phyloP scores from a whole-genome alignment of 2,329 filamentous ascomycete species.

The Alternaria dauci region DNA sequence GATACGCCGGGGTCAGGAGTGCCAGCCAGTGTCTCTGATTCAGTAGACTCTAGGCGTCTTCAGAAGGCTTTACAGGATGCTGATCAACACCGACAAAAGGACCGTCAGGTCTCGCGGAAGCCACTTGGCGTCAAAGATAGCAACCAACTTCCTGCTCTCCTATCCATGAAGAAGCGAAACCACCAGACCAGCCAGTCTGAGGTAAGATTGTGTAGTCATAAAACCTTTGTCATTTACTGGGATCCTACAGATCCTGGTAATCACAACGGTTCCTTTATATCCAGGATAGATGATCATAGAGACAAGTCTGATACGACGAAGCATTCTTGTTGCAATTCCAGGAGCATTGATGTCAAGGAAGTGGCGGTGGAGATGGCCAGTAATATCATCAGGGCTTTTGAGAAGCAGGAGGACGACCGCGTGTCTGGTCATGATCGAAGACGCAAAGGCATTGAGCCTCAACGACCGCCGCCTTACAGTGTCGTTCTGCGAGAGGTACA shows the following conservation, averaged over 20 bases:
- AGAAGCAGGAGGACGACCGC: not conserved
- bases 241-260: constrained; percentile 11
- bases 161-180: not conserved
- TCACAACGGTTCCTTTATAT: constrained; percentile 10
- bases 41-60: not conserved
- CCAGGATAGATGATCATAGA: not conserved
- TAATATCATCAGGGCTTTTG: constrained; percentile 4
- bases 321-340: not conserved
- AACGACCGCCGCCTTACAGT: not conserved
- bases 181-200: not conserved
- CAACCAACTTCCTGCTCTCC: not conserved
- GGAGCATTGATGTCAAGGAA: not conserved
- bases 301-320: not conserved
- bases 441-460: not conserved
- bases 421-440: not conserved
- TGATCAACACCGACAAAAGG: constrained; percentile 1
- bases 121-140: not conserved
- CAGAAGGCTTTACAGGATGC: not conserved
- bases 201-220: constrained; percentile 10
- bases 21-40: not conserved
- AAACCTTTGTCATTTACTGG: constrained; percentile 13
- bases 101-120: not conserved
- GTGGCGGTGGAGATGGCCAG: not conserved
- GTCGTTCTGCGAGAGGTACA: constrained; percentile 6
- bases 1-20: not conserved